phyloP scores from a whole-genome alignment of 371 early-diverging fungal species.

The Mucor plumbeus region DNA sequence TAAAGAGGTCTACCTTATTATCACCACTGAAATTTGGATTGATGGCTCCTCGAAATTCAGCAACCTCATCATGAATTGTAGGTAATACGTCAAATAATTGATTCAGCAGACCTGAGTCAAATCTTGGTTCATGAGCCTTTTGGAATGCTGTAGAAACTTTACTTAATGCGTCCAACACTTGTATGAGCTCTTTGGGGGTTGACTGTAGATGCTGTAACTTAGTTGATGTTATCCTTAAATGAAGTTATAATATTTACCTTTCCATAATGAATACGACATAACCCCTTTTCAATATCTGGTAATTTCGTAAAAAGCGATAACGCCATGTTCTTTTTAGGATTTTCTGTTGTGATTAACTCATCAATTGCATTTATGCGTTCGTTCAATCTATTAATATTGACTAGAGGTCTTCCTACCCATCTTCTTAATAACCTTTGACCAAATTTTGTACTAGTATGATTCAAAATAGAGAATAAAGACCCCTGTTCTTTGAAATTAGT shows the following conservation, averaged over 20 bases:
- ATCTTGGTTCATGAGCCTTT: slow-evolving; percentile 13
- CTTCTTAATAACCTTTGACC: slow-evolving; percentile 79
- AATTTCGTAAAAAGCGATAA: slow-evolving; percentile 45
- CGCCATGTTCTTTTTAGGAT: slow-evolving; percentile 32
- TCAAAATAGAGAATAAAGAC: slow-evolving; percentile 67
- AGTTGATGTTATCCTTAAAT: not conserved
- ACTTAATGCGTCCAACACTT: slow-evolving; percentile 58
- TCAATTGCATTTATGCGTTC: slow-evolving; percentile 76
- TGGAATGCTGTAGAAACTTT: slow-evolving; percentile 43
- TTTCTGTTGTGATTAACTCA: slow-evolving; percentile 54
- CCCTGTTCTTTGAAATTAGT: slow-evolving; percentile 60
- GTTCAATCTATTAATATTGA: slow-evolving; percentile 58
- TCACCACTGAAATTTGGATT: not conserved
- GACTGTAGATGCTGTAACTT: slow-evolving; percentile 37
- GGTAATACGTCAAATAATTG: slow-evolving; percentile 50
- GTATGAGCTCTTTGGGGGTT: slow-evolving; percentile 63
- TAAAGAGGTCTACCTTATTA: slow-evolving; percentile 56
- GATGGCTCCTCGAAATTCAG: slow-evolving; percentile 33
- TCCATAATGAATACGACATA: slow-evolving; percentile 76
- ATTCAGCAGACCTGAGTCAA: slow-evolving; percentile 45
- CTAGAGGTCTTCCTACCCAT: slow-evolving; percentile 82
- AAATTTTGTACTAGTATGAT: slow-evolving; percentile 74
- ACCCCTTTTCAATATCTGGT: slow-evolving; percentile 79
- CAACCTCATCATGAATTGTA: slow-evolving; percentile 35
- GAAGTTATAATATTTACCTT: slow-evolving; percentile 35